phyloP scores from a whole-genome alignment of 1,284 basidiomycete genomes.

The Stygiomarasmius scandens region DNA sequence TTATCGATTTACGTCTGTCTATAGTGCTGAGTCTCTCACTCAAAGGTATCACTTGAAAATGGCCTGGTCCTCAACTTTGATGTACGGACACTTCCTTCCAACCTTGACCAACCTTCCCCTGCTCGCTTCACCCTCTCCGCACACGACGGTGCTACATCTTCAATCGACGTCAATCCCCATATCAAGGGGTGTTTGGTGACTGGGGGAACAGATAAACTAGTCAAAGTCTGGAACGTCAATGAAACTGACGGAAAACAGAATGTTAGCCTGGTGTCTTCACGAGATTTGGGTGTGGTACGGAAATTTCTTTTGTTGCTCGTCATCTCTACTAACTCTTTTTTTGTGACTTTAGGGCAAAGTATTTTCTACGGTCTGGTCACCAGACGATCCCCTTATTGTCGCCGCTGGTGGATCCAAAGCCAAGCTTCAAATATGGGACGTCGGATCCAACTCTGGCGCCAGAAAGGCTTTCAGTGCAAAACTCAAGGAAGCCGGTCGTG shows the following conservation, averaged over 20 bases:
- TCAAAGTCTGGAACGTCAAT: slow-evolving; percentile 95
- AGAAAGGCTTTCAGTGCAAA: slow-evolving; percentile 80
- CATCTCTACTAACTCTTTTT: not conserved
- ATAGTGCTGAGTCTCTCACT: not conserved
- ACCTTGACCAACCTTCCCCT: slow-evolving; percentile 60
- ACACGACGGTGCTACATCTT: slow-evolving; percentile 93
- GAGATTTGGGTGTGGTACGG: slow-evolving; percentile 93
- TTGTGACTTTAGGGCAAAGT: slow-evolving; percentile 81
- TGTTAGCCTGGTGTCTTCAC: slow-evolving; percentile 85
- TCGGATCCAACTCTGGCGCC: slow-evolving; percentile 76
- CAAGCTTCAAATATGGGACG: slow-evolving; percentile 94
- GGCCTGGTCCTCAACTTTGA: slow-evolving; percentile 93
- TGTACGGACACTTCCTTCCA: slow-evolving; percentile 77
- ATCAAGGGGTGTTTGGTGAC: slow-evolving; percentile 92
- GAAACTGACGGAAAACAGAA: slow-evolving; percentile 70
- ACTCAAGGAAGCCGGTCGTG: slow-evolving; percentile 67
- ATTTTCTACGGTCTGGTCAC: slow-evolving; percentile 89
- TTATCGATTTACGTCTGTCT: slow-evolving; percentile 2
- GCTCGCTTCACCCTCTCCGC: slow-evolving; percentile 90
- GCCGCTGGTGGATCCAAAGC: slow-evolving; percentile 95
- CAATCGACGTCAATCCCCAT: slow-evolving; percentile 90
- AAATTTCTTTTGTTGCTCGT: not conserved
- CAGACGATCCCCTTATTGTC: slow-evolving; percentile 92
- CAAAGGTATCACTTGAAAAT: slow-evolving; percentile 88
- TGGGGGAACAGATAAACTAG: slow-evolving; percentile 90